Evolutionary conservation across 2,329 filamentous ascomycete genomes (phyloP).

Genomic region (Alternaria solani): DNA sequence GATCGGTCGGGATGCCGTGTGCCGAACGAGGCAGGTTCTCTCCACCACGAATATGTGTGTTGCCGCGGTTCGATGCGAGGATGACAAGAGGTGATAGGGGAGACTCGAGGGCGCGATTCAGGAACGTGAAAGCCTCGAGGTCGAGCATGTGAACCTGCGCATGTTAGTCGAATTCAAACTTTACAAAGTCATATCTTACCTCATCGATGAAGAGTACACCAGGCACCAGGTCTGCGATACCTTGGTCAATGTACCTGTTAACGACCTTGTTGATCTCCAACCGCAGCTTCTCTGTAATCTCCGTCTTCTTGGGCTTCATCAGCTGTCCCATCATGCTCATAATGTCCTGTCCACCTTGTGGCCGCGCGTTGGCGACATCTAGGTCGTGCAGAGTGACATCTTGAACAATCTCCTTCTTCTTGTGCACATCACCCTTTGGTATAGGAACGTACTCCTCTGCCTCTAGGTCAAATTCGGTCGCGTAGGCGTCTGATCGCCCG

Average conservation of each 20-base stretch:
- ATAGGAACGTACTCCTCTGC: conserved; percentile 99
- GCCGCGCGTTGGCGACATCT: conserved; percentile 92
- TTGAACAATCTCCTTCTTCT: conserved; percentile 99
- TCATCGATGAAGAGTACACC: conserved; percentile 99
- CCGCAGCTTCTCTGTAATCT: conserved; percentile 97
- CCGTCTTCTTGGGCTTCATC: conserved; percentile 99
- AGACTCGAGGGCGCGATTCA: conserved; percentile 97
- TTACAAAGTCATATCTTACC: conserved; percentile 60
- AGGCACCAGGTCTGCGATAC: conserved; percentile 95
- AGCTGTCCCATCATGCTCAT: conserved; percentile 99
- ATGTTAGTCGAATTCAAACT: conserved; percentile 25
- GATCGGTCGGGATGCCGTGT: conserved; percentile 93
- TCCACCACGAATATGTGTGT: conserved; percentile 88
- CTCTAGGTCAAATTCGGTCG: conserved; percentile 97
- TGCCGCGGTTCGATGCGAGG: conserved; percentile 93
- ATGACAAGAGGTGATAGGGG: conserved; percentile 96
- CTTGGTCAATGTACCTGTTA: conserved; percentile 98
- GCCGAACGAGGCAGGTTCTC: conserved; percentile 72
- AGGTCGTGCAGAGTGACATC: conserved; percentile 97
- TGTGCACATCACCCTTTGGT: conserved; percentile 98
- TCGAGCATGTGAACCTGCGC: conserved; percentile 96
- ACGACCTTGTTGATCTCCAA: conserved; percentile 99
- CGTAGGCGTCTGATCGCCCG: conserved; percentile 93
- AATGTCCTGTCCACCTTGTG: conserved; percentile 97
- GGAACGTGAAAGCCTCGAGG: conserved; percentile 98